Evolutionary conservation across 108 stramenopile genomes (phyloP).

Genomic region (Craspedostauros australis): DNA sequence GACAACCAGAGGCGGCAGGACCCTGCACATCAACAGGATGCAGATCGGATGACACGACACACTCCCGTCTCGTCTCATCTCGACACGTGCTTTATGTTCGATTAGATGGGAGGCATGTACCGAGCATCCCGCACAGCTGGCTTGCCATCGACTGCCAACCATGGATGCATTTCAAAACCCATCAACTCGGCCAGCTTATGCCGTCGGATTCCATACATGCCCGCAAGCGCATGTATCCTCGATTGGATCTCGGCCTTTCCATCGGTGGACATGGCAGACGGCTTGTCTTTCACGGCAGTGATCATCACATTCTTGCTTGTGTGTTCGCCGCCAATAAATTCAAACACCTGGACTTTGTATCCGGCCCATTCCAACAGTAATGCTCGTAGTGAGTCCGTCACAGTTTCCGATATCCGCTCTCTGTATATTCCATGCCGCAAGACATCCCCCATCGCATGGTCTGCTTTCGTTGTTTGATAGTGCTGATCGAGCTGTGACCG

Average conservation of each 20-base stretch:
- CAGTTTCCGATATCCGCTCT: constrained; percentile 69
- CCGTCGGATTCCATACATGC: constrained; percentile 50
- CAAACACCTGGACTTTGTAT: constrained; percentile 84
- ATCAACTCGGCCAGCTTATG: constrained; percentile 58
- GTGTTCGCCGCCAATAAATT: constrained; percentile 82
- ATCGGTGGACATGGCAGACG: background rate
- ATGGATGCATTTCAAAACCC: too few relatives aligned
- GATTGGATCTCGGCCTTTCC: constrained; percentile 10
- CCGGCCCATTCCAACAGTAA: constrained; percentile 71
- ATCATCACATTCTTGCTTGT: constrained; percentile 88
- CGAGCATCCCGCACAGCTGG: too few relatives aligned
- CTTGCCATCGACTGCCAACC: too few relatives aligned
- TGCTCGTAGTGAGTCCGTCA: constrained; percentile 73
- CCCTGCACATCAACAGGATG: too few relatives aligned
- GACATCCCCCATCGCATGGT: constrained; percentile 46
- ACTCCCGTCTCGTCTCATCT: too few relatives aligned
- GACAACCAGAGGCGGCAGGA: too few relatives aligned
- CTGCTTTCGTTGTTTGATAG: constrained; percentile 12
- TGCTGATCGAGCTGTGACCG: constrained; percentile 73
- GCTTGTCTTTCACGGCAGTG: constrained; percentile 42
- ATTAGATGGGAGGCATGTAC: too few relatives aligned
- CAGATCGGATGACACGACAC: too few relatives aligned
- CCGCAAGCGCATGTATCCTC: constrained; percentile 40
- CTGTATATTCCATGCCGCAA: constrained; percentile 66
- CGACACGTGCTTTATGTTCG: too few relatives aligned